Percentiles rank a stretch among this genome's conserved stretches.
phyloP scores from a whole-genome alignment of 176 grass and related monocot genomes.

The Thalia dealbata region DNA sequence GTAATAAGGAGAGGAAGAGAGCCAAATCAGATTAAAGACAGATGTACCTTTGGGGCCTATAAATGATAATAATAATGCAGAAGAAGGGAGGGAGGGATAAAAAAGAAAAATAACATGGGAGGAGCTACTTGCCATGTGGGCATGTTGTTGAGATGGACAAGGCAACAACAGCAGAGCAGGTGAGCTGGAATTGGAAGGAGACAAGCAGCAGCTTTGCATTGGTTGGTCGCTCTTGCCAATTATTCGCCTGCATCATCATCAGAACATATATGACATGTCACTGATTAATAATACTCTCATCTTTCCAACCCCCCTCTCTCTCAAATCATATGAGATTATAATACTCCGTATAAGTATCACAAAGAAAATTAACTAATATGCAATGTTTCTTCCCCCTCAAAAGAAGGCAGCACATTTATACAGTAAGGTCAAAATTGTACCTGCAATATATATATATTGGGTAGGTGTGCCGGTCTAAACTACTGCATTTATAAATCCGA shows the following conservation, averaged over 20 bases:
- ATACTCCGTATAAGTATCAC: background rate
- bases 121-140: background rate
- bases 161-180: conserved; percentile 3
- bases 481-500: no score
- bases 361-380: no score
- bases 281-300: background rate
- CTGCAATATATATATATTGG: background rate
- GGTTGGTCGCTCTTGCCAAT: background rate
- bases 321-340: conserved; percentile 3
- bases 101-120: background rate
- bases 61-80: background rate
- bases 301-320: background rate
- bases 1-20: no score
- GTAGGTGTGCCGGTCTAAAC: background rate
- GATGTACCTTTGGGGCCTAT: background rate
- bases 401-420: no score
- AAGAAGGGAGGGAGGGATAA: background rate
- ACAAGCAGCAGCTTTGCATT: background rate
- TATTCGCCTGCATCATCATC: background rate
- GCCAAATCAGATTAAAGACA: background rate
- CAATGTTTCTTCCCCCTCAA: no score
- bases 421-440: background rate
- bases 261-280: background rate
- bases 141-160: background rate
- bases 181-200: background rate